Conservation (phyloP, 83 land plant genomes). For the Thuja plicata region DNA sequence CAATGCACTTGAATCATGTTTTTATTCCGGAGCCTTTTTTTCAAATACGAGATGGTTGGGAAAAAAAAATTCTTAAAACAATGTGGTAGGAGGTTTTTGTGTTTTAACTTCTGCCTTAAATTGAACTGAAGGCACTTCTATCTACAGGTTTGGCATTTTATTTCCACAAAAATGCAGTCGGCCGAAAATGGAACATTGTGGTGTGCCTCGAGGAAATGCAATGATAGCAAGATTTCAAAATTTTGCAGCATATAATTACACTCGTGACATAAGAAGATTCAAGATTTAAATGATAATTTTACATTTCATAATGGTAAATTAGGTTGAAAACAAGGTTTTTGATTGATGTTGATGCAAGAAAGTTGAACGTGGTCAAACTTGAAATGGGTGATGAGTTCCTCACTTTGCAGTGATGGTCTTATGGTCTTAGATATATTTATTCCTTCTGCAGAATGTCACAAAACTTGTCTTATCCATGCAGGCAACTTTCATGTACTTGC, state of each 20-base stretch:
- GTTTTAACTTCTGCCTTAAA: background rate
- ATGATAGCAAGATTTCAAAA: background rate
- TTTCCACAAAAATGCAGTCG: background rate
- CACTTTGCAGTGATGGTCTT: background rate
- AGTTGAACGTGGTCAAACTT: background rate
- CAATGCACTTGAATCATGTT: background rate
- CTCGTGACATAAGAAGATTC: background rate
- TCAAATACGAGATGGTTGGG: background rate
- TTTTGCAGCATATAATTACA: background rate
- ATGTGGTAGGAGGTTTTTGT: background rate
- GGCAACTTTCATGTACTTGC: background rate
- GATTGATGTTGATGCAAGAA: background rate
- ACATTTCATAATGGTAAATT: background rate
- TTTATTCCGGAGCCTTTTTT: background rate
- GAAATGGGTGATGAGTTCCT: background rate
- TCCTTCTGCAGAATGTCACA: background rate
- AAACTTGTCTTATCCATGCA: background rate
- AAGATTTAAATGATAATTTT: background rate
- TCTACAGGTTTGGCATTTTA: background rate
- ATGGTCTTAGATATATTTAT: background rate
- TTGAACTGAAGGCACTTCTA: background rate
- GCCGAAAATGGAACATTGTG: background rate
- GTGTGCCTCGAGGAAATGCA: background rate
- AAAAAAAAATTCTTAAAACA: background rate
- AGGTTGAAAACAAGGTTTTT: background rate